Base-by-base conservation (phyloP, 768 basidiomycete species). In the Rhizopogon vinicolor region DNA sequence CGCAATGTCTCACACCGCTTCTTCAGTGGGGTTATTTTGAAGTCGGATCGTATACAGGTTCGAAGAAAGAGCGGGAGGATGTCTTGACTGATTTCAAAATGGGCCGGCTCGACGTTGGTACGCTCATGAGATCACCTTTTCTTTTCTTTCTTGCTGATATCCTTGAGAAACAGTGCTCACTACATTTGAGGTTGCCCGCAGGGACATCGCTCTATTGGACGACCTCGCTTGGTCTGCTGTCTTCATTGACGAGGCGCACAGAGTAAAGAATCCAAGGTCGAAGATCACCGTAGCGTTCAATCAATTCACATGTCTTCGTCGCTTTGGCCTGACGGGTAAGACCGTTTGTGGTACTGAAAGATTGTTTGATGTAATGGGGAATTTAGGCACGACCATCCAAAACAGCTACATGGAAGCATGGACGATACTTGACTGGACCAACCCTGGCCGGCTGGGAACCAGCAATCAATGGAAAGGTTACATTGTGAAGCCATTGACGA, bases 11-110 rank as follows among this genome's bases (percentile, higher is more conserved):
- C 18, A 48, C 31, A 10, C 10, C 4, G 4, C 46, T 5, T 4
- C 31, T 5, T 18, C 58, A 95, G 91, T 98, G 96, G 96, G 91
- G 91, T 0, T 95, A 93, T 68, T 95, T 98, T 60, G 92, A 95
- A 69, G 85, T 90, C 41, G 90, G 86, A 1, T 68, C 85, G 49
- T 94, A 89, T 63, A 80, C 75, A 16, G 85, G 86, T 0, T 63
- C 62, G 0, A 76, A 65, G 0, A 74, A 80, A 44, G 76, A 83
- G 29, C 82, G 88, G 50, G 75, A 75, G 25, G 71, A 75, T 0
- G 79, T 89, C 0, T 69, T 93, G 0, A 74, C 74, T 0, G 83
- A 89, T 51, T 98, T 98, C 69, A 82, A 80, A 60, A 72, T 88
- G 64, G 96, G 96, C 0, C 79, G 91, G 50, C 72, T 93, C 3